These are phyloP conservation scores for Salpingoeca rosetta DNA, from an alignment of 78 protist species.

Conservation along the genomic window DNA sequence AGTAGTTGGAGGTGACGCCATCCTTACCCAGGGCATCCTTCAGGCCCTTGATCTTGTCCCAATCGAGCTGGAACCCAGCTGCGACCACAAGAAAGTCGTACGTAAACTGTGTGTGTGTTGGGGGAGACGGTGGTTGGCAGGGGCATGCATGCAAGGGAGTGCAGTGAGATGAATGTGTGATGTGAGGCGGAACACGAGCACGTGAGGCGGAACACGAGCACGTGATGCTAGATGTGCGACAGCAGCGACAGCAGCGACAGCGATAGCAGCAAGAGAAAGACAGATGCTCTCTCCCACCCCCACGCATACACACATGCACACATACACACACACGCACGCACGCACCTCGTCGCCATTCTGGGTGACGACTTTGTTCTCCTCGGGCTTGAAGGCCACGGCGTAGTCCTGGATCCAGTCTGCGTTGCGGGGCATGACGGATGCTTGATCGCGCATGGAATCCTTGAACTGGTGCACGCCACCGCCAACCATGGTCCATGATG, in stretches of 20 bases:
- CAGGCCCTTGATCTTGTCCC: conserved; percentile 53
- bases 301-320: too few relatives aligned
- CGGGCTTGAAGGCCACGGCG: conserved; percentile 24
- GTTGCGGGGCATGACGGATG: conserved; percentile 36
- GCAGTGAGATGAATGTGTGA: too few relatives aligned
- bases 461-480: conserved; percentile 36
- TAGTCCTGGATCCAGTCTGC: conserved; percentile 32
- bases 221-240: too few relatives aligned
- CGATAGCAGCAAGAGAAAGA: too few relatives aligned
- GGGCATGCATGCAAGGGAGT: too few relatives aligned
- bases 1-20: conserved; percentile 54
- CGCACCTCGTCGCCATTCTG: conserved; percentile 24
- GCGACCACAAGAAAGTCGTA: conserved; percentile 57
- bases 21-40: conserved; percentile 49
- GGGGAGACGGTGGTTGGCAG: too few relatives aligned
- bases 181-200: too few relatives aligned
- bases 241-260: too few relatives aligned
- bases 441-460: conserved; percentile 5
- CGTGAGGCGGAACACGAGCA: too few relatives aligned
- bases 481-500: conserved; percentile 61
- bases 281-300: too few relatives aligned
- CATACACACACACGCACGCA: too few relatives aligned
- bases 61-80: conserved; percentile 41
- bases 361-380: neutral
- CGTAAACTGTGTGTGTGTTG: too few relatives aligned